Evolutionary conservation across 345 rosid genomes (phyloP).

Genomic region (Leavenworthia alabamica): DNA sequence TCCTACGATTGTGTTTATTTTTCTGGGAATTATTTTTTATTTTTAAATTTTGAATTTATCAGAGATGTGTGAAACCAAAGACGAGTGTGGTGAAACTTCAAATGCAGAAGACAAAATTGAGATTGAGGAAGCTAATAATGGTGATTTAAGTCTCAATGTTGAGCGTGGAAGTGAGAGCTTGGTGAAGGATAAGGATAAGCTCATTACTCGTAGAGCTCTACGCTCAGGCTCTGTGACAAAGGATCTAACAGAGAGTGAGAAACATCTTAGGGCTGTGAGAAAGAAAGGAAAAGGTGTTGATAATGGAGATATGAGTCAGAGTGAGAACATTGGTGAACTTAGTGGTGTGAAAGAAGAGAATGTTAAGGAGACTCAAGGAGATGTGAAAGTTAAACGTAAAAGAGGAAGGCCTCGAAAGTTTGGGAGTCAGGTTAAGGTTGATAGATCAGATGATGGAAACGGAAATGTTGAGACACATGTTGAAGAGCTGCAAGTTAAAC

Average conservation of each 20-base stretch:
- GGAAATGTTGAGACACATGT: conserved; percentile 2
- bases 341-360: conserved; percentile 3
- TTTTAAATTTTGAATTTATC: neutral
- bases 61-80: conserved; percentile 6
- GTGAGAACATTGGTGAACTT: neutral
- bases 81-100: conserved; percentile 12
- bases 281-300: neutral
- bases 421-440: neutral
- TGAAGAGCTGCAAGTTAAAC: conserved; percentile 2
- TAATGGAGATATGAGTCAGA: neutral
- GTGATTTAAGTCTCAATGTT: neutral
- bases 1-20: neutral
- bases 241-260: neutral
- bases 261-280: neutral
- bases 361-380: neutral
- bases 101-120: neutral
- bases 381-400: conserved; percentile 7
- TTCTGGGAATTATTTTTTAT: neutral
- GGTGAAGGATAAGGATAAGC: conserved; percentile 23
- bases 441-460: neutral
- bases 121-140: too few species aligned
- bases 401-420: conserved; percentile 37
- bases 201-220: conserved; percentile 38
- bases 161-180: neutral
- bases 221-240: conserved; percentile 36